Conservation (phyloP, 2,329 filamentous ascomycete genomes). For the Podosphaera fusca region DNA sequence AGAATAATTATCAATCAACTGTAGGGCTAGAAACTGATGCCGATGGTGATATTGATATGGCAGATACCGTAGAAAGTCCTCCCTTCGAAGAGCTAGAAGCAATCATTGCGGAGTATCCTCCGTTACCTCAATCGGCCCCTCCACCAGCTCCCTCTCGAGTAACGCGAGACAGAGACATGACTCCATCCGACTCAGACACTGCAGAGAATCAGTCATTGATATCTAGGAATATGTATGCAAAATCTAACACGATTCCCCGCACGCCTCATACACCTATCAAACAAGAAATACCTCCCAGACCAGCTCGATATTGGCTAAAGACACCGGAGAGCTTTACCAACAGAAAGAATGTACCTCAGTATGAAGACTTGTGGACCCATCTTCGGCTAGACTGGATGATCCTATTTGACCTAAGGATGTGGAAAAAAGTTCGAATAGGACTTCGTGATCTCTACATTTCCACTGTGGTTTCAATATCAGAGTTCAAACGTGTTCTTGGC, state of each 20-base stretch:
- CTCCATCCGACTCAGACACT: constrained; percentile 51
- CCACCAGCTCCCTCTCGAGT: constrained; percentile 23
- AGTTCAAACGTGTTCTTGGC: constrained; percentile 86
- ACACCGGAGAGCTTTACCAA: constrained; percentile 48
- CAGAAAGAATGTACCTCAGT: constrained; percentile 37
- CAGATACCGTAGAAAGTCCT: constrained; percentile 24
- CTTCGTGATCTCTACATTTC: constrained; percentile 86
- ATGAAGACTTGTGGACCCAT: constrained; percentile 74
- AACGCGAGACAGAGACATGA: constrained; percentile 33
- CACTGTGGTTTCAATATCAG: constrained; percentile 80
- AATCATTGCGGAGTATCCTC: constrained; percentile 52
- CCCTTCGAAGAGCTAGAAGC: constrained; percentile 55
- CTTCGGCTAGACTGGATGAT: constrained; percentile 87
- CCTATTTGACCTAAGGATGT: constrained; percentile 80
- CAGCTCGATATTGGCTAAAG: constrained; percentile 68
- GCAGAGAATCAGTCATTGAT: constrained; percentile 36
- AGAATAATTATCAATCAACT: constrained; percentile 1
- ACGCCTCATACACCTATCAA: constrained; percentile 40
- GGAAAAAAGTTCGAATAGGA: constrained; percentile 85
- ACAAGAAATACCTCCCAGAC: constrained; percentile 27
- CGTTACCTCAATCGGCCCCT: constrained; percentile 29
- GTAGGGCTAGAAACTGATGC: constrained; percentile 15
- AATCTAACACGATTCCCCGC: constrained; percentile 52
- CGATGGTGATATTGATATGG: constrained; percentile 22
- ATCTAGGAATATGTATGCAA: constrained; percentile 35